These are phyloP conservation scores for Apiospora phragmitis DNA, from an alignment of 2,329 filamentous ascomycete genomes.

Conservation along the genomic window DNA sequence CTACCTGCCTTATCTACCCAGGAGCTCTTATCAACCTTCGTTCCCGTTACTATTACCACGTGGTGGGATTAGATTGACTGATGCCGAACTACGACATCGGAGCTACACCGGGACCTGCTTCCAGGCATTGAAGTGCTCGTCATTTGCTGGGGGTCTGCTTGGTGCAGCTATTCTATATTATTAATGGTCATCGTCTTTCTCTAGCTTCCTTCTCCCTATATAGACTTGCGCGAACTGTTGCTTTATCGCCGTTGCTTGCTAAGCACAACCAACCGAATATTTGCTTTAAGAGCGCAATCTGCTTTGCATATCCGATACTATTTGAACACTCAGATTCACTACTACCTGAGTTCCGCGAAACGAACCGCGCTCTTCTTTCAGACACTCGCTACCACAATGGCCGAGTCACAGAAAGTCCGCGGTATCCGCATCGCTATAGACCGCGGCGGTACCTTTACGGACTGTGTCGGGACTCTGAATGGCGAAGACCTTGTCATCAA, in stretches of 20 bases:
- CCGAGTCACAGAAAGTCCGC: slow-evolving; percentile 38
- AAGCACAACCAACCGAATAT: neutral
- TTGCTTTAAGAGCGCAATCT: neutral
- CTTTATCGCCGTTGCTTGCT: neutral
- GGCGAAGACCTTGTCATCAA: slow-evolving; percentile 82
- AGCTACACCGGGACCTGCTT: neutral
- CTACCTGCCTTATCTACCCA: neutral
- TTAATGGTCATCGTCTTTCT: neutral
- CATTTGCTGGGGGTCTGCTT: neutral
- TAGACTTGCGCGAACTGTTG: neutral
- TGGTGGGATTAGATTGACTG: neutral
- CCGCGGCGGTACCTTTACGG: slow-evolving; percentile 88
- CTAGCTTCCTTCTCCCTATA: neutral
- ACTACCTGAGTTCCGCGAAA: neutral
- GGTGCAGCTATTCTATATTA: neutral
- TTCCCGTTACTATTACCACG: neutral
- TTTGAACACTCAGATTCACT: neutral
- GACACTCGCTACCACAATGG: slow-evolving; percentile 30
- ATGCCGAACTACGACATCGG: slow-evolving; percentile 4
- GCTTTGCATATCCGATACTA: neutral
- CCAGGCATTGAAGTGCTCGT: neutral
- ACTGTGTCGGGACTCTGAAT: slow-evolving; percentile 81
- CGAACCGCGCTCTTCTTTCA: neutral
- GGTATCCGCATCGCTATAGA: slow-evolving; percentile 76
- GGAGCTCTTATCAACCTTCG: neutral